Evolutionary conservation across 2,329 filamentous ascomycete species (phyloP), one percentile per base, ranked within the genome.

Genomic region (Colletotrichum filicis): DNA sequence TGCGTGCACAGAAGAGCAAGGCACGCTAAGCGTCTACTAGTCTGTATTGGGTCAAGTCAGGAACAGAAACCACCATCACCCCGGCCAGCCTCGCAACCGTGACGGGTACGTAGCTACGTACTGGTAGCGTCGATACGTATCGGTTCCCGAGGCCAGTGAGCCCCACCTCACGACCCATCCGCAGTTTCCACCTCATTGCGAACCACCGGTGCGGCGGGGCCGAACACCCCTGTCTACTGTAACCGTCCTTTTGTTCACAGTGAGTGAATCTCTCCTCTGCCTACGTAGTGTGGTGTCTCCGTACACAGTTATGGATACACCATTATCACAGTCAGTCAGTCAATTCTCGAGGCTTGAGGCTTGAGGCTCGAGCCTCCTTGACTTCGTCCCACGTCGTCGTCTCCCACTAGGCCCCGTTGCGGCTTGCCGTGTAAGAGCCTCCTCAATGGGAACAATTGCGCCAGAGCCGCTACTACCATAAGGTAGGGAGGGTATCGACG

Each of bases 191-290:
- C 42, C 37, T 42, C 16, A 42, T 49, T 49, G 42, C 42, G 42
- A 26, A 37, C 42, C 63, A 35, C 42, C 70, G 70, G 66, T 73
- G 66, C 70, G 66, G 70, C 55, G 70, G 70, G 70, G 70, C 70
- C 59, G 53, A 60, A 24, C 9, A 56, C 60, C 69, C 70, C 59
- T 73, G 66, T 63, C 60, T 32, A 55, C 19, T 49, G 42, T 22
- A 22, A n/a, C 42, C 7, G 42, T 49, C 42, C 19, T 22, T 49
- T 22, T 49, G 42, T 49, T 49, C 42, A 49, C 42, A n/a, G 16
- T n/a, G 42, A 49, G 42, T n/a, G 19, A 49, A 42, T 7, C 37
- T 49, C 19, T 49, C 9, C 19, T 49, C 6, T 49, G 12, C 14
- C 37, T 42, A 42, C 35, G 12, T 42, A 26, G 26, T 42, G 8